Conservation (phyloP, 352 stramenopile genomes). For the Phytophthora uliginosa region DNA sequence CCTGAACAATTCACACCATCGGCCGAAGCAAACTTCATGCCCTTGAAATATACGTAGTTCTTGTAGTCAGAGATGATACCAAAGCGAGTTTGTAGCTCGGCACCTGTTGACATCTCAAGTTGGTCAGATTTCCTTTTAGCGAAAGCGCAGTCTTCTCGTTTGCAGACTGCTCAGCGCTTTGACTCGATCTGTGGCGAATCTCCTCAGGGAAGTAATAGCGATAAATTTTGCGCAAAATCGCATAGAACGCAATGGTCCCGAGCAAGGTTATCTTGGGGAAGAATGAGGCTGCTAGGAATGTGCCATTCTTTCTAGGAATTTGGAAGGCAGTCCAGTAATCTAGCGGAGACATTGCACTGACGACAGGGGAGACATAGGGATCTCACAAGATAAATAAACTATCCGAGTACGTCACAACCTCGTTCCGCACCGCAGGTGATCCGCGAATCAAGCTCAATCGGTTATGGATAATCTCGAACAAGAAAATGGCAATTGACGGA, state of each 20-base stretch:
- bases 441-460: slow-evolving; percentile 3
- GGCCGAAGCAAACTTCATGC: slow-evolving; percentile 42
- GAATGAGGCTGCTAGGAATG: slow-evolving; percentile 15
- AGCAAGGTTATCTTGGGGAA: slow-evolving; percentile 21
- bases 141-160: slow-evolving; percentile 10
- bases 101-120: slow-evolving; percentile 35
- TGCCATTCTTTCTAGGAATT: slow-evolving; percentile 11
- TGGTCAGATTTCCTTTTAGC: slow-evolving; percentile 19
- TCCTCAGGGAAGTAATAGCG: slow-evolving; percentile 12
- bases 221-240: slow-evolving; percentile 18
- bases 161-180: slow-evolving; percentile 10
- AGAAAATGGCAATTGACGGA: slow-evolving; percentile 17
- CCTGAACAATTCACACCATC: slow-evolving; percentile 45
- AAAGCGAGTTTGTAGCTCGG: slow-evolving; percentile 28
- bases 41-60: slow-evolving; percentile 45
- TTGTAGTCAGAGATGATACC: slow-evolving; percentile 44
- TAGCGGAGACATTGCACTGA: slow-evolving; percentile 1
- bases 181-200: slow-evolving; percentile 2
- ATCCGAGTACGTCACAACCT: slow-evolving; percentile 12
- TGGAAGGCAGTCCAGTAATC: slow-evolving; percentile 17
- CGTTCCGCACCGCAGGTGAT: slow-evolving; percentile 1
- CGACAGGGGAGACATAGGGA: background rate
- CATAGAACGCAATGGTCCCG: background rate
- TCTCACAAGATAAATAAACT: slow-evolving; percentile 11
- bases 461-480: slow-evolving; percentile 26